Evolutionary conservation across 2,329 filamentous ascomycete species (phyloP).

Genomic region (Chaetomiaceae sp.): DNA sequence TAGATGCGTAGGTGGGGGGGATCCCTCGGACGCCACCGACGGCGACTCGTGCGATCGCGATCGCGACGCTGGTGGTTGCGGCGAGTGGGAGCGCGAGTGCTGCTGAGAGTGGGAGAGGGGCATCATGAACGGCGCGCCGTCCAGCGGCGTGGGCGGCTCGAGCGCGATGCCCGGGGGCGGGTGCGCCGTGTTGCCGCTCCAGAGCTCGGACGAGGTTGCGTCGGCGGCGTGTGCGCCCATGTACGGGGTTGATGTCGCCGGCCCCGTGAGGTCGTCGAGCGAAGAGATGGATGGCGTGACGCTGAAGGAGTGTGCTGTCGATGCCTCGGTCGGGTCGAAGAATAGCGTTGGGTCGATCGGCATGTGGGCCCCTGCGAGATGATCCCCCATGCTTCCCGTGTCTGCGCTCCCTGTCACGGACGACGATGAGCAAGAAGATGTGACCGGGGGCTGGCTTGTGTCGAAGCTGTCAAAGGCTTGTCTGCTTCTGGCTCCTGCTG

Average conservation of each 20-base stretch:
- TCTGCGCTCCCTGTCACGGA: conserved; percentile 13
- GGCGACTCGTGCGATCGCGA: conserved; percentile 4
- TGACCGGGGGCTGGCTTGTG: conserved; percentile 1
- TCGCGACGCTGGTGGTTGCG: no score
- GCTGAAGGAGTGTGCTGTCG: conserved; percentile 21
- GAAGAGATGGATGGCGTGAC: conserved; percentile 23
- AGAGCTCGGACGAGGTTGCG: not conserved
- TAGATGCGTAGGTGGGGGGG: conserved; percentile 5
- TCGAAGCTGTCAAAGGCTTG: not conserved
- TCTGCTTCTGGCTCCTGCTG: not conserved
- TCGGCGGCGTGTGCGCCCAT: conserved; percentile 9
- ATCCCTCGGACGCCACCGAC: conserved; percentile 10
- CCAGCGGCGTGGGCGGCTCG: conserved; percentile 21
- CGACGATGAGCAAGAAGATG: conserved; percentile 2
- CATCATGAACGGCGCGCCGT: conserved; percentile 4
- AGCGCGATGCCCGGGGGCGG: conserved; percentile 19
- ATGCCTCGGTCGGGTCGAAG: conserved; percentile 20
- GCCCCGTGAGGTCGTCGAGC: conserved; percentile 19
- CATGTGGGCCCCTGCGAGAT: conserved; percentile 18
- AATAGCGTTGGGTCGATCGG: conserved; percentile 26
- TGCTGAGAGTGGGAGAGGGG: not conserved
- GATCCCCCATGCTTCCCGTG: conserved; percentile 1
- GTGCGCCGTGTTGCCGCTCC: not conserved
- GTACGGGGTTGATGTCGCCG: conserved; percentile 16
- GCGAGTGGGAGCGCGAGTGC: conserved; percentile 1